These are phyloP conservation scores for Colletotrichum truncatum DNA, from an alignment of 2,329 filamentous ascomycete species.

Conservation along the genomic window DNA sequence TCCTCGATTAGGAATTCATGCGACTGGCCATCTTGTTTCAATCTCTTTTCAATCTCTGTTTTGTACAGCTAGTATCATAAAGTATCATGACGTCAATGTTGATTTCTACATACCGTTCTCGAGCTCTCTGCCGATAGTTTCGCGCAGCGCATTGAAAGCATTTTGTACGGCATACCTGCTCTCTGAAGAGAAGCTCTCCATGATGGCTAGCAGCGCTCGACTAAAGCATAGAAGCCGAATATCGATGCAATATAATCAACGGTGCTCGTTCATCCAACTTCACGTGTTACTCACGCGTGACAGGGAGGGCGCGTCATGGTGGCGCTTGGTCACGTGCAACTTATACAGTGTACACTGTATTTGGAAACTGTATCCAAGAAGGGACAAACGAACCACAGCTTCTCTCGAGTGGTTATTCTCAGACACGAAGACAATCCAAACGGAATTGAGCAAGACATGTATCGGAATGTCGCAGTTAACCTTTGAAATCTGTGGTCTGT, in stretches of 20 bases:
- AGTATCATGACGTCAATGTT: conserved; percentile 32
- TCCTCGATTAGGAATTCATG: conserved; percentile 36
- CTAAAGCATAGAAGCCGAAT: neutral
- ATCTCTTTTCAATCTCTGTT: conserved; percentile 37
- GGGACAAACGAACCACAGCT: too few species aligned
- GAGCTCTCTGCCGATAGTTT: conserved; percentile 49
- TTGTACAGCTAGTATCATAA: conserved; percentile 27
- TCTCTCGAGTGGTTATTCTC: too few species aligned
- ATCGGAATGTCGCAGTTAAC: too few species aligned
- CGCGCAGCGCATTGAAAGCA: conserved; percentile 49
- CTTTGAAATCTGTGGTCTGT: too few species aligned
- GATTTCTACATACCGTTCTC: conserved; percentile 42
- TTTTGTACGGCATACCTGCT: conserved; percentile 50
- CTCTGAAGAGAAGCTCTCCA: conserved; percentile 50
- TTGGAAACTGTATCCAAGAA: neutral
- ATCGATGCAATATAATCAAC: neutral
- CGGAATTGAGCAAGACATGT: too few species aligned
- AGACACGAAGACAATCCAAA: too few species aligned
- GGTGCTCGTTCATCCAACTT: neutral
- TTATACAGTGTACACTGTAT: neutral
- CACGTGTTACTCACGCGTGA: neutral
- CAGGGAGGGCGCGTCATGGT: neutral
- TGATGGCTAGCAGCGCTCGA: conserved; percentile 29
- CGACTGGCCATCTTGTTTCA: conserved; percentile 19
- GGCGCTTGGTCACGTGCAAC: neutral